Evolutionary conservation across 495 filamentous ascomycete species (phyloP).

Genomic region (Neurospora sublineolata): DNA sequence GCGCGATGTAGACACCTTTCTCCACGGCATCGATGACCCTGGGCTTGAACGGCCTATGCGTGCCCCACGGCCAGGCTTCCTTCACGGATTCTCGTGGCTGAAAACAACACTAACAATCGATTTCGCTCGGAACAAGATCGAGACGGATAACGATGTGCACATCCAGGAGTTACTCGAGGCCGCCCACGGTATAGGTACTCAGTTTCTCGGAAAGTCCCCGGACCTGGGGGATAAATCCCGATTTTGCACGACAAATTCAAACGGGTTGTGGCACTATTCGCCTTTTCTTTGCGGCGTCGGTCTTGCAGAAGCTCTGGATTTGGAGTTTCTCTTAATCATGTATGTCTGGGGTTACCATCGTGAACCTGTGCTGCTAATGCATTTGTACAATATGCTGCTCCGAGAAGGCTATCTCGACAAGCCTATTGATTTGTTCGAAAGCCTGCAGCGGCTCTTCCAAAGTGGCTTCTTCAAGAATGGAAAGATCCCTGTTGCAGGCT

Average conservation of each 20-base stretch:
- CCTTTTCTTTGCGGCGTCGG: slow-evolving; percentile 39
- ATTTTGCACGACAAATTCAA: slow-evolving; percentile 30
- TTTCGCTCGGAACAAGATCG: neutral
- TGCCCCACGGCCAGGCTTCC: neutral
- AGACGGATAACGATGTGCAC: slow-evolving; percentile 10
- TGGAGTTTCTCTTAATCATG: slow-evolving; percentile 22
- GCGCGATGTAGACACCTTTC: slow-evolving; percentile 35
- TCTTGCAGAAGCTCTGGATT: slow-evolving; percentile 28
- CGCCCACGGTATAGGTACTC: neutral
- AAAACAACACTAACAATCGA: neutral
- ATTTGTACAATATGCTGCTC: slow-evolving; percentile 38
- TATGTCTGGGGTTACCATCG: slow-evolving; percentile 22
- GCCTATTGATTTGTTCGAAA: slow-evolving; percentile 11
- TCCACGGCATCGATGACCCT: slow-evolving; percentile 13
- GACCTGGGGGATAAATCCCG: slow-evolving; percentile 13
- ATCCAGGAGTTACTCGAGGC: slow-evolving; percentile 10
- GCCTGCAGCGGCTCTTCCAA: neutral
- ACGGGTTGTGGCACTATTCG: slow-evolving; percentile 40
- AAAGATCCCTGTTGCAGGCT: slow-evolving; percentile 20
- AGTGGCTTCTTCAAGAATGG: slow-evolving; percentile 20
- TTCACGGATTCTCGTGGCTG: neutral
- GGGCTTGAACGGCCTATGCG: slow-evolving; percentile 19
- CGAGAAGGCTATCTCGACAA: slow-evolving; percentile 25
- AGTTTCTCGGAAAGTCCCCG: neutral
- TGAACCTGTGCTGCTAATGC: slow-evolving; percentile 9